phyloP scores from a whole-genome alignment of 176 grass and related monocot species.

The Avena atlantica region DNA sequence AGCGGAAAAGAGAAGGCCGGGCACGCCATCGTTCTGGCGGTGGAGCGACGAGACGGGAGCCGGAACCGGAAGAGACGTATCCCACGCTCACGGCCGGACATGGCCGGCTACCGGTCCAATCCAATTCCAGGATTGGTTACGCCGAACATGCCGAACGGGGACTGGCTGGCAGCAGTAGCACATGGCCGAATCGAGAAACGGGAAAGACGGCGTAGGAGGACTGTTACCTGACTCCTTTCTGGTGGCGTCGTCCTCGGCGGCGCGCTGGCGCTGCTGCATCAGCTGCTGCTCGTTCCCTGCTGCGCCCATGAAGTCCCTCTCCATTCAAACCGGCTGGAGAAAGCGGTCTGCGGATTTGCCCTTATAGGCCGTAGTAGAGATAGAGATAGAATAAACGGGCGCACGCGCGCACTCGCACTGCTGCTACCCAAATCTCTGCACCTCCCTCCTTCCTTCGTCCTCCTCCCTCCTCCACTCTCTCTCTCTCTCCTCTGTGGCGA shows the following conservation, averaged over 20 bases:
- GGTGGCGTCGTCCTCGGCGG: conserved; percentile 34
- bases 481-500: not conserved
- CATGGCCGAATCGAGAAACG: not conserved
- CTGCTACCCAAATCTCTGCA: not conserved
- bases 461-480: not conserved
- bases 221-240: conserved; percentile 68
- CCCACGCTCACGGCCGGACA: not conserved
- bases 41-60: not conserved
- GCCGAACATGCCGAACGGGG: conserved; percentile 11
- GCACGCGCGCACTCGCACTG: not conserved
- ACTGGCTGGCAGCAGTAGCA: not conserved
- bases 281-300: conserved; percentile 54
- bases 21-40: conserved; percentile 4
- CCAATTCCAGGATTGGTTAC: not conserved
- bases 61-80: not conserved
- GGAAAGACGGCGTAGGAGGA: not conserved
- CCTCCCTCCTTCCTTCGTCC: not conserved
- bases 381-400: conserved; percentile 20
- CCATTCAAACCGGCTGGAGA: conserved; percentile 51
- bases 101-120: not conserved
- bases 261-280: not conserved
- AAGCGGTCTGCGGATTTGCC: conserved; percentile 37
- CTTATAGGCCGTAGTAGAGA: not conserved
- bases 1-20: not conserved
- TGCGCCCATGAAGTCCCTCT: conserved; percentile 82